Conservation (phyloP, 345 rosid species). For the Citrus reticulata region DNA sequence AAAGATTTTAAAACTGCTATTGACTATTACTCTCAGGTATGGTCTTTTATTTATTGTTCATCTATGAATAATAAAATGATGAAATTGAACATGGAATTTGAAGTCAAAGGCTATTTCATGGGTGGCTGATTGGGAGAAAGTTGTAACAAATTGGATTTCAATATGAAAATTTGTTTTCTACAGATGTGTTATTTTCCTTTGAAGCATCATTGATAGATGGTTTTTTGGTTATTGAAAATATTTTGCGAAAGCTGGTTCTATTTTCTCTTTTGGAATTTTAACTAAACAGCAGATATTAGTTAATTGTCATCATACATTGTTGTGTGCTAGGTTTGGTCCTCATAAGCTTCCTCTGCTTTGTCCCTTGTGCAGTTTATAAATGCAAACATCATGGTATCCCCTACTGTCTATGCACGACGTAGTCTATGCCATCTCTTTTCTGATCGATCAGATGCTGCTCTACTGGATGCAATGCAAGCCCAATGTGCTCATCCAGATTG, state of each 20-base stretch:
- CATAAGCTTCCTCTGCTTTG: background rate
- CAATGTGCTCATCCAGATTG: conserved; percentile 80
- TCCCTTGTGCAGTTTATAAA: conserved; percentile 64
- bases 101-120: background rate
- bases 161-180: background rate
- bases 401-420: conserved; percentile 87
- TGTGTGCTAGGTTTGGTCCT: background rate
- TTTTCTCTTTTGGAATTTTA: background rate
- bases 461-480: conserved; percentile 97
- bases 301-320: background rate
- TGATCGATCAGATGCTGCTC: conserved; percentile 87
- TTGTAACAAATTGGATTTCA: background rate
- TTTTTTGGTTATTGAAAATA: background rate
- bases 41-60: background rate
- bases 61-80: background rate
- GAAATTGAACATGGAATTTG: background rate
- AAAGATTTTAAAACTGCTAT: conserved; percentile 93
- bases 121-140: background rate
- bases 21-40: conserved; percentile 91
- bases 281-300: background rate
- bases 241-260: background rate
- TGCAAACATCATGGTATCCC: conserved; percentile 84
- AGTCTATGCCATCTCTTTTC: conserved; percentile 85
- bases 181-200: background rate
- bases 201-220: background rate